phyloP scores from a whole-genome alignment of 179 eudicot species.

The Heliamphora pulchella region DNA sequence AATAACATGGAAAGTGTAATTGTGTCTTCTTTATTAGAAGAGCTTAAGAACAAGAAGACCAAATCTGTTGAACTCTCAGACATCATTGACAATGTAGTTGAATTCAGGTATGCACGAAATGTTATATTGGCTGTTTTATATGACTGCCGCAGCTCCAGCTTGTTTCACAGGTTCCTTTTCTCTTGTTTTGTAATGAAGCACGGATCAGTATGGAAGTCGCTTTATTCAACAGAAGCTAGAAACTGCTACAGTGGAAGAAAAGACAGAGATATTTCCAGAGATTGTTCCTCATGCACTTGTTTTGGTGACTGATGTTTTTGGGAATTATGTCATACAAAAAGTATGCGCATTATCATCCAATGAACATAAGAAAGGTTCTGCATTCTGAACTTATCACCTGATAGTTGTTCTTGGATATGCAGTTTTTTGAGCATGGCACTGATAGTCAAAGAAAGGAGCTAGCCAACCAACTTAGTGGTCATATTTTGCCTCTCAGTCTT shows the following conservation, averaged over 20 bases:
- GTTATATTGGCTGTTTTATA: neutral
- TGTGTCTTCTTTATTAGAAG: constrained; percentile 37
- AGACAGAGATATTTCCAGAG: constrained; percentile 44
- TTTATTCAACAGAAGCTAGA: constrained; percentile 71
- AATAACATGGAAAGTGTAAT: constrained; percentile 24
- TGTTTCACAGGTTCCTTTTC: constrained; percentile 5
- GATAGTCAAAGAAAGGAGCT: constrained; percentile 47
- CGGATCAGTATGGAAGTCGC: constrained; percentile 68
- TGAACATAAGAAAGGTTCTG: neutral
- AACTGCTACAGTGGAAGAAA: constrained; percentile 48
- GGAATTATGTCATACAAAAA: constrained; percentile 70
- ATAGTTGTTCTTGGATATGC: constrained; percentile 19
- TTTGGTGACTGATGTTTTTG: constrained; percentile 64
- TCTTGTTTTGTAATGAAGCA: constrained; percentile 26
- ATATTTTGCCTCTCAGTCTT: constrained; percentile 59
- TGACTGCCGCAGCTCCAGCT: neutral
- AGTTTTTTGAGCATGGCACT: constrained; percentile 65
- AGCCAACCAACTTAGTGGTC: constrained; percentile 41
- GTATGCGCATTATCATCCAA: constrained; percentile 19
- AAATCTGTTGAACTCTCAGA: constrained; percentile 46
- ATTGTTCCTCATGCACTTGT: constrained; percentile 45
- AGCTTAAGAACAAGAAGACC: constrained; percentile 44
- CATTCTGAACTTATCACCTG: constrained; percentile 5
- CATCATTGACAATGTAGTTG: constrained; percentile 45
- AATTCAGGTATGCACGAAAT: constrained; percentile 41